These are phyloP conservation scores for Leucosporidium yakuticum DNA, from an alignment of 768 basidiomycete genomes.

Conservation along the genomic window DNA sequence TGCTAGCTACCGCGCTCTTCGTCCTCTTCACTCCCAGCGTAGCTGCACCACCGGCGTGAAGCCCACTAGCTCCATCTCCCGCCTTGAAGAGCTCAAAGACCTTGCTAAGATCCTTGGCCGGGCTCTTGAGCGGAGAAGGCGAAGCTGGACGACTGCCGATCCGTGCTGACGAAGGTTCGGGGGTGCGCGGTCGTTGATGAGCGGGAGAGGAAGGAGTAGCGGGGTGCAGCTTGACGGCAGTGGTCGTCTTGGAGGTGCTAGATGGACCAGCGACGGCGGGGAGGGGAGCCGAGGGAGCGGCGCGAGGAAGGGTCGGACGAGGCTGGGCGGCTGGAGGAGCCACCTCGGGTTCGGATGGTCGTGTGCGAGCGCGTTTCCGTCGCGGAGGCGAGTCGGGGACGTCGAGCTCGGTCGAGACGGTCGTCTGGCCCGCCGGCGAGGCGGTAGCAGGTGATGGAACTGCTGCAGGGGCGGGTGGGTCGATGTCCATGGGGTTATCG, in stretches of 20 bases:
- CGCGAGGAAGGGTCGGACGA: too few relatives aligned
- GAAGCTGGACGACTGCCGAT: not conserved
- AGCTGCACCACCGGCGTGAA: not conserved
- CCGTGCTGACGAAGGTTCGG: not conserved
- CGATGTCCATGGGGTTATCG: not conserved
- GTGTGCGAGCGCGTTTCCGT: too few relatives aligned
- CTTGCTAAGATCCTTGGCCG: slow-evolving; percentile 3
- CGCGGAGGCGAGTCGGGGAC: too few relatives aligned
- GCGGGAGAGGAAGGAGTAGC: too few relatives aligned
- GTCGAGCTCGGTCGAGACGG: not conserved
- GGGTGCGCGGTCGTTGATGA: too few relatives aligned
- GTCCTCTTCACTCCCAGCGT: not conserved
- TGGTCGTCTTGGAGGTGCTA: not conserved
- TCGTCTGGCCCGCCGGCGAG: not conserved
- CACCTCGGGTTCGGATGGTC: too few relatives aligned
- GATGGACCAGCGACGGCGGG: not conserved
- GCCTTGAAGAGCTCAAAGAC: not conserved
- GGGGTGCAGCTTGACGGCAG: too few relatives aligned
- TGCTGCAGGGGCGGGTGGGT: too few relatives aligned
- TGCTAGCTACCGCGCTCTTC: not conserved
- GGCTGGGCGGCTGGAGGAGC: too few relatives aligned
- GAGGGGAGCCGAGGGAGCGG: not conserved
- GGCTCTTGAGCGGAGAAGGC: not conserved
- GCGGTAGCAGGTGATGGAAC: too few relatives aligned
- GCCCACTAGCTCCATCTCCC: not conserved